Evolutionary conservation across 2,329 filamentous ascomycete species (phyloP).

Genomic region (Dothiorella sarmentorum): DNA sequence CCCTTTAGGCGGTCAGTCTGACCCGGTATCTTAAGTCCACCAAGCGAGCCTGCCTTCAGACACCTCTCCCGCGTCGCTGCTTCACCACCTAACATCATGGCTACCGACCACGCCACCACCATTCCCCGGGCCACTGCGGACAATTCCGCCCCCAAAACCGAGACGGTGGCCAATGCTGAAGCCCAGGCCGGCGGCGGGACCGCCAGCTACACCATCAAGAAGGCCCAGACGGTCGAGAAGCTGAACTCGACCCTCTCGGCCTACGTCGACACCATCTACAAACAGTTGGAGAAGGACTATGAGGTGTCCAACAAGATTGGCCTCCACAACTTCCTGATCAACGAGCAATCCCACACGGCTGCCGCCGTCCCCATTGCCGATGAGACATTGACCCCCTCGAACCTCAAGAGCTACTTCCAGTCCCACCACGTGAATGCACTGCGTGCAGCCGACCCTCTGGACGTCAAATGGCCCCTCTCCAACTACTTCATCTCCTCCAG

Average conservation of each 20-base stretch:
- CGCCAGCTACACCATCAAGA: constrained; percentile 26
- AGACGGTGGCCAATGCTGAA: constrained; percentile 9
- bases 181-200: constrained; percentile 37
- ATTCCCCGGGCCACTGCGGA: neutral
- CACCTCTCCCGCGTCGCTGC: neutral
- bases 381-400: neutral
- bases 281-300: constrained; percentile 31
- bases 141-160: neutral
- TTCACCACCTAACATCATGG: neutral
- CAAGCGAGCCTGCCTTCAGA: constrained; percentile 1
- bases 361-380: constrained; percentile 4
- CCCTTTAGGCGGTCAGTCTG: constrained; percentile 5
- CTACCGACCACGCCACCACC: constrained; percentile 8
- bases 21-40: neutral
- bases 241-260: constrained; percentile 29
- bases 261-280: constrained; percentile 30
- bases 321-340: constrained; percentile 3
- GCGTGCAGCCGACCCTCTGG: constrained; percentile 46
- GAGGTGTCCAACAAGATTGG: constrained; percentile 28
- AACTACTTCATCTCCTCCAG: constrained; percentile 95
- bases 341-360: constrained; percentile 9
- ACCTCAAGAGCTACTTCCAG: constrained; percentile 12
- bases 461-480: constrained; percentile 66
- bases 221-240: constrained; percentile 30
- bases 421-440: constrained; percentile 37